Base-by-base conservation (phyloP, 2,329 filamentous ascomycete genomes). In the Ilyonectria robusta region DNA sequence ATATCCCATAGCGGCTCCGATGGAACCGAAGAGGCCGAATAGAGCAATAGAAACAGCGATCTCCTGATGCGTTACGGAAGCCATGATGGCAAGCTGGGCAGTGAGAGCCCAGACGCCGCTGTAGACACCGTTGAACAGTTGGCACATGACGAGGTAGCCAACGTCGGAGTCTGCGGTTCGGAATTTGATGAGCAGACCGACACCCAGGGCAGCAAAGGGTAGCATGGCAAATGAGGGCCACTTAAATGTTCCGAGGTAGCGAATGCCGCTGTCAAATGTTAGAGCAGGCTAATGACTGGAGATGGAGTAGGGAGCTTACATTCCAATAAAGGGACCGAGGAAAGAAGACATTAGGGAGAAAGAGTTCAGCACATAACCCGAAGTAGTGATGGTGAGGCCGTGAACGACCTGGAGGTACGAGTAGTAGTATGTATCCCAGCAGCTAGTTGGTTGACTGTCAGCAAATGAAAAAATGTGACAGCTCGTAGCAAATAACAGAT, bases 61-160 rank as follows among this genome's bases (percentile, higher is more conserved):
- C 46, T 80, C 72, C 55, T 79, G 76, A 55, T 79, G 77, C 40
- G 67, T 75, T 11, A 76, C 76, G 11, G 71, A 68, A 8, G 78
- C 70, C 68, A 79, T 75, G 62, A 79, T 75, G 31, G 77, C 77
- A 31, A 79, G 62, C 37, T 72, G 74, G 13, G 65, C 66, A 8
- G 62, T 60, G 59, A 76, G 73, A n/a, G 84, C 86, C 74, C 86
- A 86, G 76, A 88, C 86, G 69, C 85, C 86, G 46, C 81, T 85
- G 19, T 62, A 56, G 33, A 84, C 77, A 11, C 81, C 87, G 62
- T 88, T 82, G 37, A 89, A 81, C 21, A 89, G 79, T 75, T 90
- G 87, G n/a, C 84, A 86, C 74, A 86, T 85, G 66, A 88, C 81
- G n/a, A 89, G 83, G 75, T 86, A 84, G 11, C 83, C 79, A 31